Conservation (phyloP, 2,329 filamentous ascomycete species). For the Coniella vitis region DNA sequence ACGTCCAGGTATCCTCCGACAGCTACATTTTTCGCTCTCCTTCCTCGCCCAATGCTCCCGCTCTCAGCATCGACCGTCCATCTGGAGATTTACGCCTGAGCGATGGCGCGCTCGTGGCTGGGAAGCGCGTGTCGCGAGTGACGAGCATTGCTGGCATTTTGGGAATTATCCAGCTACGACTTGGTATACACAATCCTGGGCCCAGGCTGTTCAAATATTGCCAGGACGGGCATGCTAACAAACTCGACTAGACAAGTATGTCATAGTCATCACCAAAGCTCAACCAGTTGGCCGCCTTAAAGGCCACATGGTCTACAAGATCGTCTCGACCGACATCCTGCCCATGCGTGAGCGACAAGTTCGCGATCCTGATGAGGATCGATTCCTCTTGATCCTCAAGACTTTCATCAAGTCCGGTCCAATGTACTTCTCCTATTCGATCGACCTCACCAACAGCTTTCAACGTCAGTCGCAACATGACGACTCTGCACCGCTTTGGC, state of each 20-base stretch:
- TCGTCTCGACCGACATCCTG: constrained; percentile 84
- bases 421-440: constrained; percentile 97
- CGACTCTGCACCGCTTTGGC: constrained; percentile 71
- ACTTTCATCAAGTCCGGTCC: constrained; percentile 74
- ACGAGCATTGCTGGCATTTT: constrained; percentile 93
- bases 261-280: constrained; percentile 92
- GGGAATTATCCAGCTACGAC: constrained; percentile 84
- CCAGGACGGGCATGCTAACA: neutral
- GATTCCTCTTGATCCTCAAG: constrained; percentile 77
- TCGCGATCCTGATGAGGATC: constrained; percentile 90
- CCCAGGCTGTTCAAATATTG: neutral
- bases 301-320: constrained; percentile 93
- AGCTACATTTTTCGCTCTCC: constrained; percentile 96
- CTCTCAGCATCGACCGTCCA: constrained; percentile 82
- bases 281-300: constrained; percentile 85
- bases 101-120: constrained; percentile 68
- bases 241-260: constrained; percentile 71
- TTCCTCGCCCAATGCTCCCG: constrained; percentile 81
- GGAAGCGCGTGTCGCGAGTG: constrained; percentile 65
- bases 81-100: constrained; percentile 84
- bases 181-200: constrained; percentile 54
- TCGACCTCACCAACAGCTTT: constrained; percentile 94
- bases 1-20: constrained; percentile 84
- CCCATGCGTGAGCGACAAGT: constrained; percentile 88
- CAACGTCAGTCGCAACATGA: constrained; percentile 83